phyloP scores from a whole-genome alignment of 768 basidiomycete genomes.

The Mycena kentingensis region DNA sequence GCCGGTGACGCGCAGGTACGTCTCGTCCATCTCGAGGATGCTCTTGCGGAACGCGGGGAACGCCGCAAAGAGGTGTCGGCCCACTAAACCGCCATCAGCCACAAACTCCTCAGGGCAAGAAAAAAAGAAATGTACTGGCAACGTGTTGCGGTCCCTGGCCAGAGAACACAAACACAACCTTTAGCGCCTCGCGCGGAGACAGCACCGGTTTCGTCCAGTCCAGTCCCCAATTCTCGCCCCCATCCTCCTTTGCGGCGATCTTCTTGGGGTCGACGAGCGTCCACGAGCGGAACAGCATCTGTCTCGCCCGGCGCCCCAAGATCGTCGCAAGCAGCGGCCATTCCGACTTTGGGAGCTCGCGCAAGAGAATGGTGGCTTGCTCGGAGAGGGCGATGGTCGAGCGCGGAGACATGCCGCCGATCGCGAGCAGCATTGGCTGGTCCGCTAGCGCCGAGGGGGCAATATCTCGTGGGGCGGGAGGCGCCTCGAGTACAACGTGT shows the following conservation, averaged over 20 bases:
- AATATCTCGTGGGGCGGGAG: constrained; percentile 17
- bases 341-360: not conserved
- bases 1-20: constrained; percentile 26
- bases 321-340: constrained; percentile 5
- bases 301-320: constrained; percentile 24
- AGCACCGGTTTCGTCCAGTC: constrained; percentile 28
- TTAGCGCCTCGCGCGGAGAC: constrained; percentile 16
- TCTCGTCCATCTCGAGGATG: constrained; percentile 32
- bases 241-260: not conserved
- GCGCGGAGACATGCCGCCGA: constrained; percentile 33
- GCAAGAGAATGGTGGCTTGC: not conserved
- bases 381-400: constrained; percentile 17
- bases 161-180: constrained; percentile 37
- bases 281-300: constrained; percentile 25
- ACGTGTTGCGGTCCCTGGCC: constrained; percentile 42
- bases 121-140: constrained; percentile 26
- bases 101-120: not conserved
- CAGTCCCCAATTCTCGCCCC: not conserved
- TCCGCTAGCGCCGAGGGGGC: not conserved
- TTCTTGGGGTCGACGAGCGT: constrained; percentile 12
- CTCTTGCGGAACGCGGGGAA: constrained; percentile 33
- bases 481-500: constrained; percentile 32
- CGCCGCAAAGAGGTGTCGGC: constrained; percentile 33
- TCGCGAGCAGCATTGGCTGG: constrained; percentile 25
- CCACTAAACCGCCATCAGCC: constrained; percentile 27